phyloP scores from a whole-genome alignment of 2,329 filamentous ascomycete species.

The Neurospora sp. region DNA sequence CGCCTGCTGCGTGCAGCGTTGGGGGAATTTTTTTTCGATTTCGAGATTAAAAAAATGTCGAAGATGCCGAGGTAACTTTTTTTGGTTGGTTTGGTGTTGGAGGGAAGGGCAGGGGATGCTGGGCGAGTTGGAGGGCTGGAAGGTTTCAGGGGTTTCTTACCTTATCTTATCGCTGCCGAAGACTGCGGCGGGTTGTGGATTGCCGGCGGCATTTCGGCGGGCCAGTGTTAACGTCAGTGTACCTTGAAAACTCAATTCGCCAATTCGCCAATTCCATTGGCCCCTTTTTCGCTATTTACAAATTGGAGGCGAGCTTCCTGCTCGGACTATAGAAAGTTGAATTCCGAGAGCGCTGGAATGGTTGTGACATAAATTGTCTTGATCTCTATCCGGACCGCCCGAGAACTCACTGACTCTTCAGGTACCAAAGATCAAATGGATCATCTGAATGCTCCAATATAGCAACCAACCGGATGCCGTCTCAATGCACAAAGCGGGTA shows the following conservation, averaged over 20 bases:
- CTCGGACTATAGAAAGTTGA: too few species aligned
- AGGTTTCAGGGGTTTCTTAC: not conserved
- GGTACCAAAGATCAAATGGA: not conserved
- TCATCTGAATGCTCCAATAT: not conserved
- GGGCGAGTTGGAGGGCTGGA: not conserved
- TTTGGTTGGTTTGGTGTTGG: not conserved
- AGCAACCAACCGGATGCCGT: not conserved
- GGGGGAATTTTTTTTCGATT: not conserved
- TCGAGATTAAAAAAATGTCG: not conserved
- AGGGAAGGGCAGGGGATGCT: not conserved
- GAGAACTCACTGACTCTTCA: not conserved
- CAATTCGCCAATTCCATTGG: not conserved
- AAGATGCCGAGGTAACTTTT: not conserved
- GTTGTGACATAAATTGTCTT: not conserved
- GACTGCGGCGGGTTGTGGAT: not conserved
- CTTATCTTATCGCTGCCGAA: not conserved
- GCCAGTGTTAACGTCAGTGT: not conserved
- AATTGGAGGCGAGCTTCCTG: not conserved
- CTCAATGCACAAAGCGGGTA: not conserved
- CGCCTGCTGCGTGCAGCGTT: not conserved
- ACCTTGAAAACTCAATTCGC: not conserved
- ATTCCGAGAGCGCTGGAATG: too few species aligned
- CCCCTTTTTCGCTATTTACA: not conserved
- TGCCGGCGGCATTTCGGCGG: not conserved
- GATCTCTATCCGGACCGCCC: not conserved